phyloP scores from a whole-genome alignment of 345 rosid species.

The Physaria fendleri region DNA sequence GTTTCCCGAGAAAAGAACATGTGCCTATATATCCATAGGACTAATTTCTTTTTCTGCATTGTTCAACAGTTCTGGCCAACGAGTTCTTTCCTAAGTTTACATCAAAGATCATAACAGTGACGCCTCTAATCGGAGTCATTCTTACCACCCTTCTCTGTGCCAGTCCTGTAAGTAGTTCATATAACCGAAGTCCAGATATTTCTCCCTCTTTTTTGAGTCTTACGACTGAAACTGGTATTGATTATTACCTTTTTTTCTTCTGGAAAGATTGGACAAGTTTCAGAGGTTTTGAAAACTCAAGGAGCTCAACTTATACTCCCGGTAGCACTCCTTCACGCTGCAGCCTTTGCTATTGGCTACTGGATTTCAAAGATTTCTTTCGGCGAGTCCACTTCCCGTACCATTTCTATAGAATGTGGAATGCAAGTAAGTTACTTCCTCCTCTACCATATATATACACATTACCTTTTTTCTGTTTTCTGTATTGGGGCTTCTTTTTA shows the following conservation, averaged over 20 bases:
- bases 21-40: not conserved
- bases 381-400: constrained; percentile 96
- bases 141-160: constrained; percentile 94
- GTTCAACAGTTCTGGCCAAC: constrained; percentile 63
- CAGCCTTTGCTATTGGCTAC: constrained; percentile 85
- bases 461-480: not conserved
- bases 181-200: not conserved
- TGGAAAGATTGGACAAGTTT: constrained; percentile 84
- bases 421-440: constrained; percentile 63
- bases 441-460: not conserved
- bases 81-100: constrained; percentile 94
- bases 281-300: constrained; percentile 84
- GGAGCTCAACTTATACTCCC: constrained; percentile 83
- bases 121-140: constrained; percentile 89
- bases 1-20: not conserved
- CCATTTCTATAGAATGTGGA: constrained; percentile 95
- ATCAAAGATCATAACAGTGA: constrained; percentile 64
- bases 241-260: not conserved
- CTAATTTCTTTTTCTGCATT: constrained; percentile 9
- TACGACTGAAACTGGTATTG: not conserved
- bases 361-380: constrained; percentile 74
- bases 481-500: not conserved
- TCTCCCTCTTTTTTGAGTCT: not conserved
- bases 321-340: constrained; percentile 71
- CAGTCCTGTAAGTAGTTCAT: constrained; percentile 69